A percentile compares a stretch with the other conserved stretches of the same genome.
Conservation (phyloP, 805 yeast genomes). For the Debaryomyces hansenii region DNA sequence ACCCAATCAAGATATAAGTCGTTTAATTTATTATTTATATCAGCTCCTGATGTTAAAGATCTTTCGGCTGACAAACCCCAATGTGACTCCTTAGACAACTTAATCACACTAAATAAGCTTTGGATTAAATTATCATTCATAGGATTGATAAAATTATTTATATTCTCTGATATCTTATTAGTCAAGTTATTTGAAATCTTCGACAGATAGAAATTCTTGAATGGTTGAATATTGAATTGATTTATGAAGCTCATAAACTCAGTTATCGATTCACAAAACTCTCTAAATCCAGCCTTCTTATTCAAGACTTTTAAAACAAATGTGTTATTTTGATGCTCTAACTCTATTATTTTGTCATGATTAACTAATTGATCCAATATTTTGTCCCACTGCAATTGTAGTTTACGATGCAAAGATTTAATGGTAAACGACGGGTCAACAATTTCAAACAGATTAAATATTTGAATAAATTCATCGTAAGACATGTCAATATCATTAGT, state of each 20-base stretch:
- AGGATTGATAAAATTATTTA: conserved; percentile 19
- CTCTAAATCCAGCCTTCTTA: background rate
- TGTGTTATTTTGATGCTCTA: background rate
- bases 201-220: conserved; percentile 26
- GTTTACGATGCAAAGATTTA: conserved; percentile 7
- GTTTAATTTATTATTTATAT: conserved; percentile 24
- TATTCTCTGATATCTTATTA: conserved; percentile 29
- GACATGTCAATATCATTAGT: conserved; percentile 9
- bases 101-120: conserved; percentile 16
- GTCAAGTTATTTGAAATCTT: conserved; percentile 30
- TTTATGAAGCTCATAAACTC: conserved; percentile 32
- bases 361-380: conserved; percentile 5
- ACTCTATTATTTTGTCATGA: background rate
- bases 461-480: conserved; percentile 6
- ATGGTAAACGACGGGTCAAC: conserved; percentile 8
- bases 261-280: conserved; percentile 21
- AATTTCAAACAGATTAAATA: conserved; percentile 6
- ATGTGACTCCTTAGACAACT: conserved; percentile 8
- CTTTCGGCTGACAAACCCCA: conserved; percentile 11
- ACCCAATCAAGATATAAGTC: conserved; percentile 31
- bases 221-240: conserved; percentile 15
- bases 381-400: conserved; percentile 11
- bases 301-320: background rate
- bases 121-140: conserved; percentile 14
- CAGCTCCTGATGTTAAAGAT: conserved; percentile 5